These are phyloP conservation scores for Panus rudis DNA, from an alignment of 768 basidiomycete species.

Conservation along the genomic window DNA sequence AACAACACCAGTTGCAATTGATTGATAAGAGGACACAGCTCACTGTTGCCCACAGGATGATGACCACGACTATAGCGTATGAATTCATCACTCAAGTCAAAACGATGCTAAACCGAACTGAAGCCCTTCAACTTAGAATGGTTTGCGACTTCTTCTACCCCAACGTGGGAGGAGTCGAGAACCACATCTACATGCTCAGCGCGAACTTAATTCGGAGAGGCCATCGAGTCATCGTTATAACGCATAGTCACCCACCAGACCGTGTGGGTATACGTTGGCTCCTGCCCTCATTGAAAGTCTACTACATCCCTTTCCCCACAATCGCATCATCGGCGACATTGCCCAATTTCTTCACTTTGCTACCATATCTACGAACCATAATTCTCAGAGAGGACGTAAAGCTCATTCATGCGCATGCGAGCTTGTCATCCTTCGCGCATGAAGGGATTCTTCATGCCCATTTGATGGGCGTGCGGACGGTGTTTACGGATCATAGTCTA, in stretches of 20 bases:
- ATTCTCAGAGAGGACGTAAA: slow-evolving; percentile 80
- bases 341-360: slow-evolving; percentile 87
- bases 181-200: slow-evolving; percentile 89
- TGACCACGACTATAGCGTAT: not conserved
- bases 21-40: not conserved
- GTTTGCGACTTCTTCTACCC: slow-evolving; percentile 97
- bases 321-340: slow-evolving; percentile 90
- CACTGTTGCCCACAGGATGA: not conserved
- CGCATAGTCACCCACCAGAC: slow-evolving; percentile 82
- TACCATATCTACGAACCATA: slow-evolving; percentile 89
- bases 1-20: too few species aligned
- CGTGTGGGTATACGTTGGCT: slow-evolving; percentile 90
- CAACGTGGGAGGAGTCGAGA: slow-evolving; percentile 91
- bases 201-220: slow-evolving; percentile 75
- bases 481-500: slow-evolving; percentile 95
- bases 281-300: slow-evolving; percentile 81
- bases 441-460: slow-evolving; percentile 90
- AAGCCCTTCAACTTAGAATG: slow-evolving; percentile 75
- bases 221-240: slow-evolving; percentile 93
- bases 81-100: not conserved
- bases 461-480: slow-evolving; percentile 78
- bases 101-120: not conserved
- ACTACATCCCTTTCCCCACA: slow-evolving; percentile 85
- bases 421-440: slow-evolving; percentile 83
- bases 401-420: slow-evolving; percentile 88